Conservation (phyloP, 805 yeast species). For the Hanseniaspora taiwanica region DNA sequence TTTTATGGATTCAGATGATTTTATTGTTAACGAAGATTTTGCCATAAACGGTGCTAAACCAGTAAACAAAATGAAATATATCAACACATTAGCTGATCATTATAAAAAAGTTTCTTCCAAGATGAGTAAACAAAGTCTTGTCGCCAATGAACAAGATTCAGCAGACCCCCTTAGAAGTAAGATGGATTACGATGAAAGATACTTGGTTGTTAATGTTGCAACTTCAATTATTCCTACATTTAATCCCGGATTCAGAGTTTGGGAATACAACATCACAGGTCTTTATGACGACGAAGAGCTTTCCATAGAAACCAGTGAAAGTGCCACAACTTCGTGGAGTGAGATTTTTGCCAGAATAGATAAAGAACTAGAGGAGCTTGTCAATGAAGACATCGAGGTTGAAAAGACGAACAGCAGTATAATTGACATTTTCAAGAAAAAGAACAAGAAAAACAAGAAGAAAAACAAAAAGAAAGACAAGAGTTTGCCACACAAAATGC, state of each 20-base stretch:
- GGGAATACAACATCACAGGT: conserved; percentile 72
- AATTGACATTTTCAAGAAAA: conserved; percentile 14
- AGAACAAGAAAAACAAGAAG: conserved; percentile 12
- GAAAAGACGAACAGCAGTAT: conserved; percentile 7
- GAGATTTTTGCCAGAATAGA: conserved; percentile 50
- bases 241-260: conserved; percentile 69
- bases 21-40: conserved; percentile 24
- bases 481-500: conserved; percentile 50
- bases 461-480: conserved; percentile 32
- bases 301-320: background rate
- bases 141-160: conserved; percentile 17
- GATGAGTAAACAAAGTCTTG: conserved; percentile 19
- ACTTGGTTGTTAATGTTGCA: conserved; percentile 54
- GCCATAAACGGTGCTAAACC: conserved; percentile 52
- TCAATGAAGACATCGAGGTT: background rate
- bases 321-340: conserved; percentile 27
- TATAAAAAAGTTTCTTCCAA: conserved; percentile 7
- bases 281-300: conserved; percentile 21
- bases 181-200: conserved; percentile 37
- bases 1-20: conserved; percentile 13
- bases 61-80: conserved; percentile 47
- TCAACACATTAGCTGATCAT: conserved; percentile 23
- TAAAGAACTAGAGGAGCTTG: conserved; percentile 10
- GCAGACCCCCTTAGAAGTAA: too few relatives aligned
- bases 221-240: conserved; percentile 76